A percentile compares a stretch with the other conserved stretches of the same genome.
These are phyloP conservation scores for Hypoxylon cercidicola DNA, from an alignment of 495 filamentous ascomycete species.

Conservation along the genomic window DNA sequence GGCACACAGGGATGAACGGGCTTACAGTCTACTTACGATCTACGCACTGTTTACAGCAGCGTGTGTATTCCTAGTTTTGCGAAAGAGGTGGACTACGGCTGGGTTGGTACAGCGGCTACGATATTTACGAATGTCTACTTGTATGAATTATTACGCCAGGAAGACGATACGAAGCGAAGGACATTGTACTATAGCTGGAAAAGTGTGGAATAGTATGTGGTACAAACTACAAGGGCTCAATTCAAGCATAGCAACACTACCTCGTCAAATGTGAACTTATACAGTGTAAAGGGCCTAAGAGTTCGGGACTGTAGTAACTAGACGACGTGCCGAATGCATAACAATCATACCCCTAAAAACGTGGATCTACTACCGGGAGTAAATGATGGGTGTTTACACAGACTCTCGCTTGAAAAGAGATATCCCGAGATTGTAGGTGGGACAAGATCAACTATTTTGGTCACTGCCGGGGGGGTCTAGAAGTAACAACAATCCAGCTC, in stretches of 20 bases:
- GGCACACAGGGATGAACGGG: constrained; percentile 44
- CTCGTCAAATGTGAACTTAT: too few species aligned
- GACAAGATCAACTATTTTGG: too few species aligned
- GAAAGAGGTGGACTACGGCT: not conserved
- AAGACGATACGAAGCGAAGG: not conserved
- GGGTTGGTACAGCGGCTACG: not conserved
- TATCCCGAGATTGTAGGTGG: too few species aligned
- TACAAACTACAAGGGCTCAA: not conserved
- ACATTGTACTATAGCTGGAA: constrained; percentile 11
- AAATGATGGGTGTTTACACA: too few species aligned
- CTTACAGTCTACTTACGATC: constrained; percentile 2
- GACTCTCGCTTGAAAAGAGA: too few species aligned
- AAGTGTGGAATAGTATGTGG: not conserved
- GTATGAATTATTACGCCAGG: not conserved
- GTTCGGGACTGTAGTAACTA: too few species aligned
- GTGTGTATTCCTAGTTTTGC: not conserved
- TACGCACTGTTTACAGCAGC: not conserved
- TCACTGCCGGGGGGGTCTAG: too few species aligned
- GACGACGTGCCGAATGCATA: too few species aligned
- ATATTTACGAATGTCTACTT: constrained; percentile 2
- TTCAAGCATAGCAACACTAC: not conserved
- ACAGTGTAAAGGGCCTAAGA: too few species aligned
- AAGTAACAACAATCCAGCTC: too few species aligned
- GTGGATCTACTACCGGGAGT: too few species aligned
- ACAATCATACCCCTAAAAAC: too few species aligned